Percentiles rank a stretch among this genome's conserved stretches.
Conservation (phyloP, 305 asterid genomes). For the Fraxinus baroniana region DNA sequence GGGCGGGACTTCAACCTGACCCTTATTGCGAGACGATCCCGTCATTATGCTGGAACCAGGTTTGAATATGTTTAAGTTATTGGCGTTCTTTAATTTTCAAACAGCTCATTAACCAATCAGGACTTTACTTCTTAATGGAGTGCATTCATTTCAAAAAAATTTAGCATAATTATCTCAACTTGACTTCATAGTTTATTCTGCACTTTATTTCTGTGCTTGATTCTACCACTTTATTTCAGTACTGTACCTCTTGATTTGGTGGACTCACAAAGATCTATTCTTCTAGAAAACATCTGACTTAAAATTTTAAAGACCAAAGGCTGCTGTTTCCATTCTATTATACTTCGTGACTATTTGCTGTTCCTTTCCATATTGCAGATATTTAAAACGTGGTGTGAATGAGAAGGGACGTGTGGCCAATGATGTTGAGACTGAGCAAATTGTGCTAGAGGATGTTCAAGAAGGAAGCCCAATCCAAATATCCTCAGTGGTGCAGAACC, state of each 20-base stretch:
- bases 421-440: constrained; percentile 97
- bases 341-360: neutral
- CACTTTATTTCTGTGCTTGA: neutral
- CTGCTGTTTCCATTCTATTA: neutral
- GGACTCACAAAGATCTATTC: constrained; percentile 4
- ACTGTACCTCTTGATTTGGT: constrained; percentile 3
- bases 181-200: neutral
- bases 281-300: neutral
- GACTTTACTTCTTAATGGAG: neutral
- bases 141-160: neutral
- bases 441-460: constrained; percentile 64
- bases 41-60: constrained; percentile 99
- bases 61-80: constrained; percentile 18
- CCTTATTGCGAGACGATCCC: constrained; percentile 90
- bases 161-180: neutral
- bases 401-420: constrained; percentile 95
- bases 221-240: neutral
- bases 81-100: neutral
- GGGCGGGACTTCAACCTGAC: constrained; percentile 60
- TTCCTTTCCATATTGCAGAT: constrained; percentile 43
- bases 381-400: constrained; percentile 83
- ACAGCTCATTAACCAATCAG: neutral
- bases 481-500: constrained; percentile 81
- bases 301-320: neutral
- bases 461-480: constrained; percentile 56